These are phyloP conservation scores for Peterozyma toletana DNA, from an alignment of 805 yeast genomes.

Conservation along the genomic window DNA sequence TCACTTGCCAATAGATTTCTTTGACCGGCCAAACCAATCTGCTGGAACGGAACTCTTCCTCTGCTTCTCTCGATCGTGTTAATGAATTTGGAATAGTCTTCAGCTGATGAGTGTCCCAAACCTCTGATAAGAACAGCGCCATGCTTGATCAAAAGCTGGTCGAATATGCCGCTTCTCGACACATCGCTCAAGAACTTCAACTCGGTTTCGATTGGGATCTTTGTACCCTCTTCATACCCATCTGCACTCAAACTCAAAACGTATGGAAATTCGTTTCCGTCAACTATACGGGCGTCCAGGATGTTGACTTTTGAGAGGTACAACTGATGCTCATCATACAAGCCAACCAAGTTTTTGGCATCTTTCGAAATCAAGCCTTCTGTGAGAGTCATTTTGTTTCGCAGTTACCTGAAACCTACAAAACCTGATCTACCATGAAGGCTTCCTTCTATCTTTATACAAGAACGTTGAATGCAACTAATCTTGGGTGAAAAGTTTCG, in stretches of 20 bases:
- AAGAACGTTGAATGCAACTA: too few relatives aligned
- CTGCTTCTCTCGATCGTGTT: slow-evolving; percentile 15
- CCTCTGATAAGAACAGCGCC: slow-evolving; percentile 24
- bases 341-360: not conserved
- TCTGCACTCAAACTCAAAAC: not conserved
- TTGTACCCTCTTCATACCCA: not conserved
- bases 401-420: too few relatives aligned
- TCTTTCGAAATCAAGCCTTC: not conserved
- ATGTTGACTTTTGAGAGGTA: slow-evolving; percentile 1
- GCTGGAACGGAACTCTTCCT: slow-evolving; percentile 18
- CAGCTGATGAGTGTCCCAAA: slow-evolving; percentile 14
- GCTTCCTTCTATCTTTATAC: too few relatives aligned
- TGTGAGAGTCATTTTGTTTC: not conserved
- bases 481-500: too few relatives aligned
- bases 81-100: slow-evolving; percentile 15
- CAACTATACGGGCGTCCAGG: slow-evolving; percentile 11
- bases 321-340: not conserved
- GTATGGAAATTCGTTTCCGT: slow-evolving; percentile 16
- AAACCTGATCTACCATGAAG: too few relatives aligned
- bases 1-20: slow-evolving; percentile 18
- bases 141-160: slow-evolving; percentile 15
- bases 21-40: slow-evolving; percentile 21
- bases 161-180: slow-evolving; percentile 17
- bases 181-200: slow-evolving; percentile 9
- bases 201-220: slow-evolving; percentile 3